Evolutionary conservation across 805 yeast species (phyloP).

Genomic region (Metschnikowia cubensis): DNA sequence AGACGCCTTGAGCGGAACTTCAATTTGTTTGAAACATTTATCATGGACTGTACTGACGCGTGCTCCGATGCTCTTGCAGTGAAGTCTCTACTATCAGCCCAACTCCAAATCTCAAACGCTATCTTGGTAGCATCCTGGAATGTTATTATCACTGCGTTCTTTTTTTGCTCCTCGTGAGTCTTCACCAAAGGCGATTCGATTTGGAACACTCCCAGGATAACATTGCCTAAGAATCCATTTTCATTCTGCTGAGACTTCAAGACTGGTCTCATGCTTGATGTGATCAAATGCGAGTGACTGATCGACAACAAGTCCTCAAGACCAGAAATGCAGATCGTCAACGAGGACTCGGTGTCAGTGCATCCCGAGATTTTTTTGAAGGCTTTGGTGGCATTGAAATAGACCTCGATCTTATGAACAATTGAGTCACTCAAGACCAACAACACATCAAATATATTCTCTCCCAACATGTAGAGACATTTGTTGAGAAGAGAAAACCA

Average conservation of each 20-base stretch:
- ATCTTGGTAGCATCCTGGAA: slow-evolving; percentile 56
- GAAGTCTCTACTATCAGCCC: slow-evolving; percentile 48
- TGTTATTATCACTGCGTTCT: slow-evolving; percentile 56
- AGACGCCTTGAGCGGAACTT: slow-evolving; percentile 67
- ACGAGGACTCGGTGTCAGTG: slow-evolving; percentile 39
- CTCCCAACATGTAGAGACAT: slow-evolving; percentile 48
- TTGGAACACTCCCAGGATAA: slow-evolving; percentile 75
- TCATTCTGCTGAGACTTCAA: slow-evolving; percentile 24
- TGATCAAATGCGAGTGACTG: slow-evolving; percentile 52
- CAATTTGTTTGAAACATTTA: slow-evolving; percentile 49
- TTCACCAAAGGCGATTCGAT: slow-evolving; percentile 58
- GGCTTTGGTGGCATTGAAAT: slow-evolving; percentile 26
- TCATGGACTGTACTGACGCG: slow-evolving; percentile 26
- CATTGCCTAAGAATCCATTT: slow-evolving; percentile 58
- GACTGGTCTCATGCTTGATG: slow-evolving; percentile 24
- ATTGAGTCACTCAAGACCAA: slow-evolving; percentile 51
- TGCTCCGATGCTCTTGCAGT: neutral
- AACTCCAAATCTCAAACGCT: slow-evolving; percentile 64
- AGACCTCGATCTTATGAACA: slow-evolving; percentile 34
- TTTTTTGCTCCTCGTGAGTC: slow-evolving; percentile 48
- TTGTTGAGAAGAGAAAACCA: slow-evolving; percentile 51
- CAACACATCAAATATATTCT: slow-evolving; percentile 52
- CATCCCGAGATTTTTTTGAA: slow-evolving; percentile 15
- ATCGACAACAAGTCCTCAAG: slow-evolving; percentile 60
- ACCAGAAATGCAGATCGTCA: slow-evolving; percentile 50